A percentile compares a stretch with the other conserved stretches of the same genome.
Conservation (phyloP, 805 yeast genomes). For the Naumovozyma baii region DNA sequence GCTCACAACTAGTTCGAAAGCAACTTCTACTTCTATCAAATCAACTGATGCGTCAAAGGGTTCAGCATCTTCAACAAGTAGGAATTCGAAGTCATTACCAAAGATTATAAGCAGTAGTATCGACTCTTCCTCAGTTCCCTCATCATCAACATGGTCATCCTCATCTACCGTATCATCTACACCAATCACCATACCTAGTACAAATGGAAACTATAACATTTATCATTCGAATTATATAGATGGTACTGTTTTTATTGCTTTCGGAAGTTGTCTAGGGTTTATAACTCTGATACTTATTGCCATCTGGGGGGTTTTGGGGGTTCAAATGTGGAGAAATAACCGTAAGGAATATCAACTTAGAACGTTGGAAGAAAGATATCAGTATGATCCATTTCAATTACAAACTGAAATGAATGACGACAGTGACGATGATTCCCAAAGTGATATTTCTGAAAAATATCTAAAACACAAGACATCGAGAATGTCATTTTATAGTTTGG, state of each 20-base stretch:
- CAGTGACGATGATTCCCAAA: constrained; percentile 17
- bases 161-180: background rate
- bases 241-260: constrained; percentile 72
- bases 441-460: constrained; percentile 20
- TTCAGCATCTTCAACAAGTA: constrained; percentile 1
- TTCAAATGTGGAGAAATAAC: constrained; percentile 22
- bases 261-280: constrained; percentile 59
- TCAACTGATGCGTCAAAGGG: constrained; percentile 1
- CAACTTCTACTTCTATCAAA: background rate
- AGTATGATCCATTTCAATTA: constrained; percentile 14
- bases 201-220: constrained; percentile 46
- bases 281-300: constrained; percentile 28
- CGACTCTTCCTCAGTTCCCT: background rate
- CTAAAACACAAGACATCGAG: constrained; percentile 16
- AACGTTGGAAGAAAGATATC: constrained; percentile 11
- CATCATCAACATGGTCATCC: constrained; percentile 5
- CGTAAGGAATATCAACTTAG: constrained; percentile 21
- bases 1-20: constrained; percentile 1
- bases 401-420: constrained; percentile 5
- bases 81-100: constrained; percentile 1
- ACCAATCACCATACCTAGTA: constrained; percentile 16
- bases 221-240: constrained; percentile 39
- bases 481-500: constrained; percentile 25
- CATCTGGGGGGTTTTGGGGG: constrained; percentile 17
- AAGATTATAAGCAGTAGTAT: background rate